Conservation (phyloP, 139 green algal species). For the Chlamydomonas sp. region DNA sequence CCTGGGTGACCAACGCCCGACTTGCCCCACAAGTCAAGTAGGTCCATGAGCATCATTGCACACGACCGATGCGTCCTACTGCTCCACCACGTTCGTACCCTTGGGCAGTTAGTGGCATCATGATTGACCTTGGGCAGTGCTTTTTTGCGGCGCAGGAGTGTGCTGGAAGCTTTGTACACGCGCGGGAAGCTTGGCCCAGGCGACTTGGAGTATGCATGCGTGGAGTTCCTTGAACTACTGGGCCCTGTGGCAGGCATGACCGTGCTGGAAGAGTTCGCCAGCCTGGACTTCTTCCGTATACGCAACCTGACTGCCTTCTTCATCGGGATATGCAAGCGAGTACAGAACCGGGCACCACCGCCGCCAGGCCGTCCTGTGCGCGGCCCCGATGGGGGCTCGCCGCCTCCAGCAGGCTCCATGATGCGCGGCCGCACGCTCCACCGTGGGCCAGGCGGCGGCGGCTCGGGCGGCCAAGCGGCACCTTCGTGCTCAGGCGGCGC, state of each 20-base stretch:
- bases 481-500: neutral
- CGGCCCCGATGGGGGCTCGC: slow-evolving; percentile 28
- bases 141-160: neutral
- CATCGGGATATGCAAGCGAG: slow-evolving; percentile 45
- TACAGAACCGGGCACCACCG: slow-evolving; percentile 20
- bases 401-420: neutral
- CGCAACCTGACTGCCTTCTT: slow-evolving; percentile 49
- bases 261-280: slow-evolving; percentile 45
- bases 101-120: too few species aligned
- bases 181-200: slow-evolving; percentile 13
- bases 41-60: neutral
- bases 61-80: neutral
- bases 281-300: slow-evolving; percentile 40
- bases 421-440: slow-evolving; percentile 10
- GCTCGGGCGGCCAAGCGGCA: neutral
- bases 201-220: slow-evolving; percentile 39
- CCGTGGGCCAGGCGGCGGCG: neutral
- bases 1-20: slow-evolving; percentile 23
- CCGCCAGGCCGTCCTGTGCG: slow-evolving; percentile 31
- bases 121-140: too few species aligned
- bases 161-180: slow-evolving; percentile 30
- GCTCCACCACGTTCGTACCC: neutral
- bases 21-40: slow-evolving; percentile 33
- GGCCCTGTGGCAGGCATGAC: slow-evolving; percentile 16
- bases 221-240: slow-evolving; percentile 41